Evolutionary conservation across 768 basidiomycete genomes (phyloP).

Genomic region (Termitomyces sp.): DNA sequence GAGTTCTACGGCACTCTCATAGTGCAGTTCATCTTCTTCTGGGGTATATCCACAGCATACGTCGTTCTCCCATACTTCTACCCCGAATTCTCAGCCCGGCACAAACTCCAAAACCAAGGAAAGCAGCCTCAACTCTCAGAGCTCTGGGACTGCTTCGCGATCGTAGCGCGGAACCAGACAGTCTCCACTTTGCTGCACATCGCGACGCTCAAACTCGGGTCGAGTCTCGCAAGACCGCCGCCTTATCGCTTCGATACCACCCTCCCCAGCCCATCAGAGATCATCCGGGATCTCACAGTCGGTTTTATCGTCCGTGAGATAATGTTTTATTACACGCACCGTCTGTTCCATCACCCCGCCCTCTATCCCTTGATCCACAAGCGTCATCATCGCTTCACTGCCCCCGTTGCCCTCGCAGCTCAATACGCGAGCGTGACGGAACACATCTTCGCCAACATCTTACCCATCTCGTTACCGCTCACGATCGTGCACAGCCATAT

Average conservation of each 20-base stretch:
- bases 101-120: constrained; percentile 21
- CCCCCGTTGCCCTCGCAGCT: constrained; percentile 24
- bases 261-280: constrained; percentile 13
- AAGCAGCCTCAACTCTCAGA: constrained; percentile 20
- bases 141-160: constrained; percentile 17
- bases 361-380: constrained; percentile 24
- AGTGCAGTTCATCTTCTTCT: constrained; percentile 20
- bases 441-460: constrained; percentile 22
- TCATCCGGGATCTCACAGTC: constrained; percentile 16
- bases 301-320: constrained; percentile 20
- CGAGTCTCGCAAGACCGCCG: constrained; percentile 2
- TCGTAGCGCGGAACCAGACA: constrained; percentile 20
- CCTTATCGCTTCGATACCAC: constrained; percentile 15
- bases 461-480: constrained; percentile 21
- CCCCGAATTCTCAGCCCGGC: constrained; percentile 18
- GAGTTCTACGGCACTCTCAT: constrained; percentile 19
- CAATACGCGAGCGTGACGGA: constrained; percentile 21
- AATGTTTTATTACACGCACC: constrained; percentile 24
- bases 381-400: constrained; percentile 24
- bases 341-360: constrained; percentile 19
- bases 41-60: constrained; percentile 17
- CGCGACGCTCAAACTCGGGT: constrained; percentile 7
- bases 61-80: constrained; percentile 16
- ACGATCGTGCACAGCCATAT: constrained; percentile 20
- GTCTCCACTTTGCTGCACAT: constrained; percentile 17